phyloP scores from a whole-genome alignment of 257 asterid genomes.

The Knoxia roxburghii region DNA sequence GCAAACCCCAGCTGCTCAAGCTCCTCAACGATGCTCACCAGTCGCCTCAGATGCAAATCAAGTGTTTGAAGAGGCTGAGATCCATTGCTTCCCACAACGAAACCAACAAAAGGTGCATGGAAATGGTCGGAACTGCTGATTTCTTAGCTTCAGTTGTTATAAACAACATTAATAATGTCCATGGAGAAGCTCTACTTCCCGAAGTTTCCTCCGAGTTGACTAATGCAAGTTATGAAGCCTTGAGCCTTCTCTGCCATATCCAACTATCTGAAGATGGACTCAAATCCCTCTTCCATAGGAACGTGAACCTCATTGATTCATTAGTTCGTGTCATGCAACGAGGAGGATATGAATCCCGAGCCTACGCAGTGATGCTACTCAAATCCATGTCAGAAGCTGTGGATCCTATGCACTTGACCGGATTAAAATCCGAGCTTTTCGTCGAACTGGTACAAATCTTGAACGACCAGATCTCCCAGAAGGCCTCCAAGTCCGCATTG shows the following conservation, averaged over 20 bases:
- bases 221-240: constrained; percentile 45
- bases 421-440: constrained; percentile 31
- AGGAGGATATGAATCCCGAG: constrained; percentile 61
- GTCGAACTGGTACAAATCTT: constrained; percentile 36
- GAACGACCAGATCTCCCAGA: constrained; percentile 41
- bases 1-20: constrained; percentile 43
- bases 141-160: constrained; percentile 50
- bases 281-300: constrained; percentile 24
- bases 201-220: background rate
- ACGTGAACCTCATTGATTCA: constrained; percentile 35
- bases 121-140: constrained; percentile 46
- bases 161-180: no score
- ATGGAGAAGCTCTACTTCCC: background rate
- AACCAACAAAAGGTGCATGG: constrained; percentile 57
- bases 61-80: constrained; percentile 39
- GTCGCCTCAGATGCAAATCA: constrained; percentile 31
- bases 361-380: constrained; percentile 46
- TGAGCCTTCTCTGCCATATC: constrained; percentile 44
- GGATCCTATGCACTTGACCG: constrained; percentile 27
- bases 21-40: constrained; percentile 38
- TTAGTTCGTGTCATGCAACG: constrained; percentile 35
- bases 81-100: constrained; percentile 57
- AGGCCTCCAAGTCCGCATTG: constrained; percentile 44
- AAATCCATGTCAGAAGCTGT: constrained; percentile 39
- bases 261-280: constrained; percentile 50